Evolutionary conservation across 2,329 filamentous ascomycete genomes (phyloP), one percentile per base, ranked within the genome.

Genomic region (Zymoseptoria ardabiliae): DNA sequence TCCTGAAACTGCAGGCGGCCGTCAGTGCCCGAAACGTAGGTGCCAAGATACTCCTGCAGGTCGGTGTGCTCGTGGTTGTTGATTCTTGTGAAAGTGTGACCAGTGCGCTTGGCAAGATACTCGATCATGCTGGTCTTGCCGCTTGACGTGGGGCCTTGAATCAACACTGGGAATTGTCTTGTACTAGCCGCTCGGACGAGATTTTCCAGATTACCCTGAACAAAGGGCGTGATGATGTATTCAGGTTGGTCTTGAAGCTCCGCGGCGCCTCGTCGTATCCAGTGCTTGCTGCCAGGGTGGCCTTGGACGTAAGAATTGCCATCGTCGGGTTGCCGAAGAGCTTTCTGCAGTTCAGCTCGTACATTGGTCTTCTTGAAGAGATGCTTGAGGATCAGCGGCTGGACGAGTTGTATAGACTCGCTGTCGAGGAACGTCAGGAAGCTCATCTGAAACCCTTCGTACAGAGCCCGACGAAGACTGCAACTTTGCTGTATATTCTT

Each of bases 101-200:
- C 94, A 28, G 91, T 97, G 58, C 90, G 88, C 70, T 96, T 94
- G n/a, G 95, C 93, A 45, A 99, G 82, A 72, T 96, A 97, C 74
- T 97, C 93, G 50, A 99, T 96, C 94, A 99, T 99, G 74, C 93
- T 97, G 0, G 94, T 99, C 76, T 99, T 99, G 64, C 94, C 94
- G 11, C 93, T 90, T 4, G 95, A 99, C 0, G 94, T 99, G 11
- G 95, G 94, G 3, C 94, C 94, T 74, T 99, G 94, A 20, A 99
- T 89, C 9, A 99, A 81, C 54, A 99, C 90, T 0, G 94, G 95
- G 72, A 96, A 99, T 54, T 89, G 85, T 41, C 91, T 81, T 4
- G 93, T 99, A 0, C 93, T 97, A 17, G 91, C 91, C 2, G 94
- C 95, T 69, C 95, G 84, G 10, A 97, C 93, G 25, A 99, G 77